These are phyloP conservation scores for Aureobasidium lini DNA, from an alignment of 2,329 filamentous ascomycete genomes.

Conservation along the genomic window DNA sequence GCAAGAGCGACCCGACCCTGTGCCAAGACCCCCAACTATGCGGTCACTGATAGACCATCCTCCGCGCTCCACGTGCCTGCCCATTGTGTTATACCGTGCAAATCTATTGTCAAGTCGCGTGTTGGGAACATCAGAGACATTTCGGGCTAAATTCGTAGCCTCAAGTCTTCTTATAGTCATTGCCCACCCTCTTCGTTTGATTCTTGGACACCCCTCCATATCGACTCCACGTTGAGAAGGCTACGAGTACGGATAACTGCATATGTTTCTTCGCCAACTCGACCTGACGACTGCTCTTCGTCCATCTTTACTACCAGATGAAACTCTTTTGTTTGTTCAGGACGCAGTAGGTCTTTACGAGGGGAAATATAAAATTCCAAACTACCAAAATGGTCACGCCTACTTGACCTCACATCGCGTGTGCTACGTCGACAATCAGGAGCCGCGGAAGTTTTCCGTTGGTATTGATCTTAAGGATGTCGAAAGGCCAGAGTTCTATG, in stretches of 20 bases:
- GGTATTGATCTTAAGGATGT: conserved; percentile 85
- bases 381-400: conserved; percentile 91
- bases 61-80: neutral
- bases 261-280: conserved; percentile 90
- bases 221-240: neutral
- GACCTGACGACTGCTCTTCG: conserved; percentile 94
- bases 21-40: conserved; percentile 2
- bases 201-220: neutral
- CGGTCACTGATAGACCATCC: conserved; percentile 1
- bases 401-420: conserved; percentile 93
- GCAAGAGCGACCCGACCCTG: neutral
- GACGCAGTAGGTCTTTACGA: conserved; percentile 96
- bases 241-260: conserved; percentile 3
- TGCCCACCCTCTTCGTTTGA: no score
- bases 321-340: conserved; percentile 92
- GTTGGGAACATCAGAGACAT: neutral
- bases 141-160: neutral
- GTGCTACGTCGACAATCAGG: conserved; percentile 86
- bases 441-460: conserved; percentile 77
- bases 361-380: conserved; percentile 91
- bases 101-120: neutral
- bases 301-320: conserved; percentile 85
- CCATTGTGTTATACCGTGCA: neutral
- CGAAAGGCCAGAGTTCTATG: conserved; percentile 84
- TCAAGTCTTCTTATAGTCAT: neutral